Conservation (phyloP, 2,329 filamentous ascomycete species). For the Hymenoscyphus repandus region DNA sequence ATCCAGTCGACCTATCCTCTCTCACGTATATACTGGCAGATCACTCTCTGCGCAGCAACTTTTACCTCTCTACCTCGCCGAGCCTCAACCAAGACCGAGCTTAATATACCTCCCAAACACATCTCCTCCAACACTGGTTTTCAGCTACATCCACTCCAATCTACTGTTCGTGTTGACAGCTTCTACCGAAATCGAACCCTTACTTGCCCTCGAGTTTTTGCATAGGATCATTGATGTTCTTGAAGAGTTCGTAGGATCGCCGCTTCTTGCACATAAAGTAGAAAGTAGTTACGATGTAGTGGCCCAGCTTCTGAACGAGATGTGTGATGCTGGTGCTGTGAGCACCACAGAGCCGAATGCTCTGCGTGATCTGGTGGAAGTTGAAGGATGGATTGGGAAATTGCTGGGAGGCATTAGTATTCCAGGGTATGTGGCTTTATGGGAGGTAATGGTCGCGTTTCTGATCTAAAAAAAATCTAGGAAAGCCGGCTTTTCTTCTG, state of each 20-base stretch:
- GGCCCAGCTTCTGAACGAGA: slow-evolving; percentile 86
- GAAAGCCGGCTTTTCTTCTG: slow-evolving; percentile 27
- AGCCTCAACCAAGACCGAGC: slow-evolving; percentile 75
- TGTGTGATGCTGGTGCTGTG: slow-evolving; percentile 91
- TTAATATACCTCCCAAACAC: slow-evolving; percentile 79
- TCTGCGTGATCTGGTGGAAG: slow-evolving; percentile 83
- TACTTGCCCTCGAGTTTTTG: slow-evolving; percentile 88
- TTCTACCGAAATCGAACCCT: slow-evolving; percentile 81
- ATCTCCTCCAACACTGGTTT: slow-evolving; percentile 81
- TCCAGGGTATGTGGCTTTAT: slow-evolving; percentile 54
- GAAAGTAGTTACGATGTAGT: slow-evolving; percentile 90
- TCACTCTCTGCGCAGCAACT: slow-evolving; percentile 72
- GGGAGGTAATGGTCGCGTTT: slow-evolving; percentile 8
- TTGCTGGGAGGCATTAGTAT: slow-evolving; percentile 81
- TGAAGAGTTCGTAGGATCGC: slow-evolving; percentile 89
- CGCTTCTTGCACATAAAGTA: slow-evolving; percentile 78
- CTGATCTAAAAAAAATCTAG: slow-evolving; percentile 11
- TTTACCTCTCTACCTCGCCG: slow-evolving; percentile 80
- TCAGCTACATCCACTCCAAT: slow-evolving; percentile 81
- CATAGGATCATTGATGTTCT: slow-evolving; percentile 89
- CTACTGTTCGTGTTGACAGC: slow-evolving; percentile 80
- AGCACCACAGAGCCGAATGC: slow-evolving; percentile 92
- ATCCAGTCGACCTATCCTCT: slow-evolving; percentile 60
- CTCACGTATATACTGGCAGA: slow-evolving; percentile 80
- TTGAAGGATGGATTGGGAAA: slow-evolving; percentile 85